Percentiles rank a stretch among this genome's conserved stretches.
Conservation (phyloP, 2,329 filamentous ascomycete species). For the Diplodia seriata region DNA sequence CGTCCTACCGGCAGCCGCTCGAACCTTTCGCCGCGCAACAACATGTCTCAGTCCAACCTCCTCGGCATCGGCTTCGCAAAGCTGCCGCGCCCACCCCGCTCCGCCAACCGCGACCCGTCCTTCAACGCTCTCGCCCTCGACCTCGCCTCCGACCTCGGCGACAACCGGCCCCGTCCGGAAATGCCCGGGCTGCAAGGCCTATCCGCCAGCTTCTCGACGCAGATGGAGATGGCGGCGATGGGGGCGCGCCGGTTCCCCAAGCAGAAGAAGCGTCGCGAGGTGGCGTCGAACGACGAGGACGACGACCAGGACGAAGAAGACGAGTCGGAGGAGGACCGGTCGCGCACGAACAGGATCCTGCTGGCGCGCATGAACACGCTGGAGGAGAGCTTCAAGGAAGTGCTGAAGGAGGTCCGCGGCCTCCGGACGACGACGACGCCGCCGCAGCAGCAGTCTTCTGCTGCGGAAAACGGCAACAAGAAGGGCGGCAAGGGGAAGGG, state of each 20-base stretch:
- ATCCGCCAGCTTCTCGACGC: slow-evolving; percentile 75
- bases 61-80: slow-evolving; percentile 63
- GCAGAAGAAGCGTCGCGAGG: background rate
- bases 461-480: slow-evolving; percentile 11
- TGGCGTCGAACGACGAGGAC: background rate
- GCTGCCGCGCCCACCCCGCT: slow-evolving; percentile 60
- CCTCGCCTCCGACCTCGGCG: slow-evolving; percentile 74
- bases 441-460: too few species aligned
- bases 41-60: slow-evolving; percentile 56
- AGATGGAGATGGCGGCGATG: slow-evolving; percentile 52
- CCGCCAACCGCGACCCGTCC: slow-evolving; percentile 61
- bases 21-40: slow-evolving; percentile 40
- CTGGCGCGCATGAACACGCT: slow-evolving; percentile 90
- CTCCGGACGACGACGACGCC: slow-evolving; percentile 44
- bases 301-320: background rate
- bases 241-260: slow-evolving; percentile 33
- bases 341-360: slow-evolving; percentile 71
- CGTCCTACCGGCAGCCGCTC: slow-evolving; percentile 37
- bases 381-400: slow-evolving; percentile 87
- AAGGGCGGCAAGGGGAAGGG: background rate
- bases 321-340: slow-evolving; percentile 42
- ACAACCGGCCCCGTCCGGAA: slow-evolving; percentile 59
- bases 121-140: slow-evolving; percentile 69
- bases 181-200: slow-evolving; percentile 66
- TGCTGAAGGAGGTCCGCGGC: slow-evolving; percentile 80